phyloP scores from a whole-genome alignment of 2,329 filamentous ascomycete genomes.

The Ampelomyces quisqualis region DNA sequence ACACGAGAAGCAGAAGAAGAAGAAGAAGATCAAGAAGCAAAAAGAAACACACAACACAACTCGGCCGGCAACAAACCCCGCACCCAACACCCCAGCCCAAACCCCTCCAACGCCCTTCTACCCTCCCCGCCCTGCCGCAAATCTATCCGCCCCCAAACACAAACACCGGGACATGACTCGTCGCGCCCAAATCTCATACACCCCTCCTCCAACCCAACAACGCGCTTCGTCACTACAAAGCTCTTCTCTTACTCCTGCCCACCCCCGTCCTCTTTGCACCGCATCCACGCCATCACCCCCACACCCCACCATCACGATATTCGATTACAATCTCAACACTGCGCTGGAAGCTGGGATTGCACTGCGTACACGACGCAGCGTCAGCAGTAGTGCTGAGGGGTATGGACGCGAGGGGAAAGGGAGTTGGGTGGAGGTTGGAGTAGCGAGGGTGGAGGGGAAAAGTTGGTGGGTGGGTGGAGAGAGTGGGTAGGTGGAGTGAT shows the following conservation, averaged over 20 bases:
- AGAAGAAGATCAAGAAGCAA: no score
- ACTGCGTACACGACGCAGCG: not conserved
- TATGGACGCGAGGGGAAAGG: slow-evolving; percentile 1
- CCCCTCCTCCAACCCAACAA: no score
- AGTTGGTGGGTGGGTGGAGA: slow-evolving; percentile 20
- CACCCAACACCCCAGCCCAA: no score
- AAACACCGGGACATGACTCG: no score
- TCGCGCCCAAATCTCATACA: no score
- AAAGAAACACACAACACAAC: no score
- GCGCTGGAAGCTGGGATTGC: slow-evolving; percentile 9
- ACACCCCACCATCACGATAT: not conserved
- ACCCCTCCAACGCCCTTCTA: no score
- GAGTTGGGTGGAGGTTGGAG: slow-evolving; percentile 20
- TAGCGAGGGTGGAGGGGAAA: slow-evolving; percentile 24
- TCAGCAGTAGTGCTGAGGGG: not conserved
- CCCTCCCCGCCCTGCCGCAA: no score
- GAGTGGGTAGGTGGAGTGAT: slow-evolving; percentile 27
- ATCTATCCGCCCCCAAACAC: no score
- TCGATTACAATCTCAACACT: not conserved
- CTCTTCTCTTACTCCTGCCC: not conserved
- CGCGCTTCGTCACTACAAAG: no score
- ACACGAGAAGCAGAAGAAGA: no score
- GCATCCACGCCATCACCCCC: not conserved
- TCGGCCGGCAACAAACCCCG: no score
- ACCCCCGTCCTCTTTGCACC: not conserved